phyloP scores from a whole-genome alignment of 495 filamentous ascomycete species.

The Tuber aestivum region DNA sequence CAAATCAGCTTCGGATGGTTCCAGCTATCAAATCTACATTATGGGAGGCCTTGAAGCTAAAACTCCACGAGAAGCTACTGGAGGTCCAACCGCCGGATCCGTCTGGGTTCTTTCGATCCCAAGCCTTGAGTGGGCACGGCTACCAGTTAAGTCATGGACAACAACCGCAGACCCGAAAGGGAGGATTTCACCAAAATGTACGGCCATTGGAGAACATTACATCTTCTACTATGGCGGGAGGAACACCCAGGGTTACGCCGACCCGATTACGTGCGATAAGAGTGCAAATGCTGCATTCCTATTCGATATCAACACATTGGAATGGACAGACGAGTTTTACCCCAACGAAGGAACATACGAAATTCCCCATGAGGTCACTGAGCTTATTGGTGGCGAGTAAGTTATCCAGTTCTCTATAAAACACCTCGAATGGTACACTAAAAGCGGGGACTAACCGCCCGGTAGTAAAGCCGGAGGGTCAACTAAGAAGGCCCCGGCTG shows the following conservation, averaged over 20 bases:
- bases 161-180: background rate
- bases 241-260: background rate
- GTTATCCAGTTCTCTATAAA: background rate
- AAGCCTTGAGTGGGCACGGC: constrained; percentile 14
- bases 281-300: constrained; percentile 10
- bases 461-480: background rate
- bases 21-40: constrained; percentile 19
- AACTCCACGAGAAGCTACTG: background rate
- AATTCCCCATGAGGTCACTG: background rate
- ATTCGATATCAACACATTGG: constrained; percentile 11
- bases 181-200: constrained; percentile 8
- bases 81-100: background rate
- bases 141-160: background rate
- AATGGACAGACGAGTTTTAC: constrained; percentile 11
- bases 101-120: constrained; percentile 23
- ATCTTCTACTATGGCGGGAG: constrained; percentile 21
- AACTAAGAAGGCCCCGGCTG: background rate
- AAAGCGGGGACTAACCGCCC: background rate
- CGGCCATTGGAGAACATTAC: constrained; percentile 13
- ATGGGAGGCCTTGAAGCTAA: constrained; percentile 4
- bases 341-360: background rate
- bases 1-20: constrained; percentile 10
- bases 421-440: background rate
- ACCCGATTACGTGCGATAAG: constrained; percentile 4
- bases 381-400: constrained; percentile 1